Conservation (phyloP, 176 grass and related monocot species). For the Avena eriantha region DNA sequence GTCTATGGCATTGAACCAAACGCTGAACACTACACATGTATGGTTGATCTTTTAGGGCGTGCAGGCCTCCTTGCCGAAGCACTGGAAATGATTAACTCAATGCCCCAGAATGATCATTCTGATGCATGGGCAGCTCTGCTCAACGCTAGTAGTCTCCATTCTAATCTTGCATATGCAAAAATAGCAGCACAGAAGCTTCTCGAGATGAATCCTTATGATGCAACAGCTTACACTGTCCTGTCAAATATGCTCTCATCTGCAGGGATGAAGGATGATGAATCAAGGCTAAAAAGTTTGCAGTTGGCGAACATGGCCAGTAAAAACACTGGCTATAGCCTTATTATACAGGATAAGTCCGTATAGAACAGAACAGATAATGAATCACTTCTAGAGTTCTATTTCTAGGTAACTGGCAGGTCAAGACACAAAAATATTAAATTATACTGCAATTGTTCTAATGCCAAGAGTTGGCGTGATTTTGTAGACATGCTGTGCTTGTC, state of each 20-base stretch:
- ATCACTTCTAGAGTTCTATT: background rate
- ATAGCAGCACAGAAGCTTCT: constrained; percentile 67
- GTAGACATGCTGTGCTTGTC: background rate
- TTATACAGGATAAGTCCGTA: constrained; percentile 47
- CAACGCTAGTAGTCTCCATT: constrained; percentile 66
- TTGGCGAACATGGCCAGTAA: constrained; percentile 58
- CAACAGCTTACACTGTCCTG: constrained; percentile 58
- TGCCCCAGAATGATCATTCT: constrained; percentile 53
- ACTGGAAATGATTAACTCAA: constrained; percentile 60
- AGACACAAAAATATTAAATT: constrained; percentile 8
- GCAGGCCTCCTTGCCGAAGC: constrained; percentile 63
- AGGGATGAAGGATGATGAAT: constrained; percentile 54
- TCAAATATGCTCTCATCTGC: constrained; percentile 63
- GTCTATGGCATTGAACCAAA: constrained; percentile 56
- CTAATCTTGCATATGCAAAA: constrained; percentile 66
- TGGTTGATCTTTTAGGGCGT: constrained; percentile 76
- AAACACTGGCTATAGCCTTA: constrained; percentile 62
- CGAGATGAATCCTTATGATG: constrained; percentile 56
- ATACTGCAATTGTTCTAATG: constrained; percentile 3
- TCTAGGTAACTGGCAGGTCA: constrained; percentile 8
- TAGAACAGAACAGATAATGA: constrained; percentile 32
- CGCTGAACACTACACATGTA: constrained; percentile 68
- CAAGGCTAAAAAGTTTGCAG: constrained; percentile 46
- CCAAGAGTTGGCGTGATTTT: constrained; percentile 5
- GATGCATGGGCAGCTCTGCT: constrained; percentile 70